Evolutionary conservation across 148 eudicot genomes (phyloP).

Genomic region (Oxyria digyna): DNA sequence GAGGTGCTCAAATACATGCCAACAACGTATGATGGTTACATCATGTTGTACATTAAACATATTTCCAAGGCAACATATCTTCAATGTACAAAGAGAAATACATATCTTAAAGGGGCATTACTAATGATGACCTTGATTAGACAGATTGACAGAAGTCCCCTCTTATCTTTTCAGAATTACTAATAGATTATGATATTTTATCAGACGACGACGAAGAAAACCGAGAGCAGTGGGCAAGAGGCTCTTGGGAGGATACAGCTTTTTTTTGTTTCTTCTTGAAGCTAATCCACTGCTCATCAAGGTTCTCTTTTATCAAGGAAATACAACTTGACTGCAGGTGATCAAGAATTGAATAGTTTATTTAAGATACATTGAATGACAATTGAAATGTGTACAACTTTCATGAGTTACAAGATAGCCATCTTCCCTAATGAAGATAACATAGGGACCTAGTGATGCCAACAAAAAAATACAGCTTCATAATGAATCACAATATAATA

Average conservation of each 20-base stretch:
- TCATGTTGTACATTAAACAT: background rate
- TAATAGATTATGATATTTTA: background rate
- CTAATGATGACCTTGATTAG: background rate
- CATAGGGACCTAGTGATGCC: background rate
- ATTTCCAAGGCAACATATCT: background rate
- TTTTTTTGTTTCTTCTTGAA: background rate
- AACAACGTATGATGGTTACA: background rate
- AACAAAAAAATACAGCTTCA: background rate
- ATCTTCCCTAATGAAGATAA: background rate
- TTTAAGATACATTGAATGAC: background rate
- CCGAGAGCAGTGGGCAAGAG: background rate
- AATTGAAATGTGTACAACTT: background rate
- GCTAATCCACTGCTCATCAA: background rate
- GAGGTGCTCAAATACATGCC: background rate
- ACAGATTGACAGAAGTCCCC: background rate
- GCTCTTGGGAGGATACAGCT: background rate
- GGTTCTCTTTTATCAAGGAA: background rate
- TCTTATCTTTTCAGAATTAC: background rate
- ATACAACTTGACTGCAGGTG: background rate
- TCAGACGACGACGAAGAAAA: background rate
- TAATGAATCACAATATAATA: background rate
- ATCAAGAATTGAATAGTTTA: background rate
- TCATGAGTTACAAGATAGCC: background rate
- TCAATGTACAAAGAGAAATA: background rate
- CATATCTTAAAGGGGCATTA: background rate